Conservation (phyloP, 371 early-diverging fungal genomes). For the Cokeromyces recurvatus region DNA sequence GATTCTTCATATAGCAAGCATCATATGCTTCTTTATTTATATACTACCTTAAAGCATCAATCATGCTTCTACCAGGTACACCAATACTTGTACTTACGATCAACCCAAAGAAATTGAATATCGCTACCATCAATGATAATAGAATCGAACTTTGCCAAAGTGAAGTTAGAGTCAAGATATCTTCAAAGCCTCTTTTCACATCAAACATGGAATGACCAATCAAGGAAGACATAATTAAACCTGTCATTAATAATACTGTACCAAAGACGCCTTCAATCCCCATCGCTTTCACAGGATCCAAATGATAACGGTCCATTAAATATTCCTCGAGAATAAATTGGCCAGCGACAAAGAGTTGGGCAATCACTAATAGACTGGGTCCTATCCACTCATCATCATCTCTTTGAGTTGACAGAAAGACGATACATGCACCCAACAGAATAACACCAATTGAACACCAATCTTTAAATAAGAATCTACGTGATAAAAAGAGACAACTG, state of each 20-base stretch:
- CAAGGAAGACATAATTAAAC: constrained; percentile 18
- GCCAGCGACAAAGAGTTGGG: constrained; percentile 38
- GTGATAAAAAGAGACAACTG: constrained; percentile 34
- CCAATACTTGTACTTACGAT: constrained; percentile 36
- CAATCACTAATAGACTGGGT: constrained; percentile 25
- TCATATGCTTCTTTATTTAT: no score
- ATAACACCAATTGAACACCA: constrained; percentile 31
- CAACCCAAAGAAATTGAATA: constrained; percentile 45
- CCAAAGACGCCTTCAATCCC: constrained; percentile 43
- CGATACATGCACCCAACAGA: constrained; percentile 13
- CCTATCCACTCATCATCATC: no score
- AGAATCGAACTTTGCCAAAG: constrained; percentile 39
- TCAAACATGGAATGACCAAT: constrained; percentile 21
- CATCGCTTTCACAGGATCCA: constrained; percentile 45
- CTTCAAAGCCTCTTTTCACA: constrained; percentile 21
- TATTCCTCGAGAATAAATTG: constrained; percentile 45
- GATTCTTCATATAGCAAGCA: no score
- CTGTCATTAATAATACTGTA: constrained; percentile 17
- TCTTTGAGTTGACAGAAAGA: no score
- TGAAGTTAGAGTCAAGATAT: constrained; percentile 14
- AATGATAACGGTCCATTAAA: constrained; percentile 38
- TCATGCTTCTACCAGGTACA: constrained; percentile 37
- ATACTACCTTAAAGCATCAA: constrained; percentile 37
- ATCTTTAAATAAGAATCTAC: constrained; percentile 34
- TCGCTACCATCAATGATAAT: constrained; percentile 35